Conservation (phyloP, 305 asterid genomes). For the Solanum aculeatissimum region DNA sequence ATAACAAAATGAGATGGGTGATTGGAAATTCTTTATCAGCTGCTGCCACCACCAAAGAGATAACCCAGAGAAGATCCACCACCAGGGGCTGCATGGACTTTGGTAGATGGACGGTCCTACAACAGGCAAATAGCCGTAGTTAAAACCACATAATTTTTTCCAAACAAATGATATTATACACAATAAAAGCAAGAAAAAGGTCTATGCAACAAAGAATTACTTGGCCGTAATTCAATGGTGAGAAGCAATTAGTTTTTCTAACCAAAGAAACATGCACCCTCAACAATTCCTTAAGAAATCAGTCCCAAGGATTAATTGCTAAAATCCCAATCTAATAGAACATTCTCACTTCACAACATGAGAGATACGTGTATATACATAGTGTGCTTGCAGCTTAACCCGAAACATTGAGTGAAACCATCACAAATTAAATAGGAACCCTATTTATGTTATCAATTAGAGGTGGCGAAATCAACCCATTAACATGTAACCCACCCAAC, state of each 20-base stretch:
- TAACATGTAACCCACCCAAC: background rate
- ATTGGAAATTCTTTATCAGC: background rate
- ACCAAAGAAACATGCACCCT: background rate
- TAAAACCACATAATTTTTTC: background rate
- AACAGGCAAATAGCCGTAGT: background rate
- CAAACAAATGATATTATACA: background rate
- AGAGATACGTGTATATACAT: background rate
- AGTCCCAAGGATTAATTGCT: background rate
- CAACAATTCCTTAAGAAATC: background rate
- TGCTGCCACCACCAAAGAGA: slow-evolving; percentile 55
- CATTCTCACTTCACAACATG: background rate
- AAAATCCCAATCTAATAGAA: background rate
- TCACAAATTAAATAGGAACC: background rate
- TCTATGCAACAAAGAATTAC: background rate
- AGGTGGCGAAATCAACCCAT: too few relatives aligned
- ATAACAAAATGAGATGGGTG: background rate
- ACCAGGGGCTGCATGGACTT: slow-evolving; percentile 65
- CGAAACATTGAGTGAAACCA: background rate
- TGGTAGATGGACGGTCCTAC: slow-evolving; percentile 64
- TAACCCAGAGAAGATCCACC: slow-evolving; percentile 57
- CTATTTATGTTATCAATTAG: too few relatives aligned
- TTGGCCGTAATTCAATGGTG: background rate
- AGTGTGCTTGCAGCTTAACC: background rate
- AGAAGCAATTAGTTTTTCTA: background rate
- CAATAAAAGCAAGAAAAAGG: background rate